phyloP scores from a whole-genome alignment of 768 basidiomycete species.

The Hypsizygus marmoreus region DNA sequence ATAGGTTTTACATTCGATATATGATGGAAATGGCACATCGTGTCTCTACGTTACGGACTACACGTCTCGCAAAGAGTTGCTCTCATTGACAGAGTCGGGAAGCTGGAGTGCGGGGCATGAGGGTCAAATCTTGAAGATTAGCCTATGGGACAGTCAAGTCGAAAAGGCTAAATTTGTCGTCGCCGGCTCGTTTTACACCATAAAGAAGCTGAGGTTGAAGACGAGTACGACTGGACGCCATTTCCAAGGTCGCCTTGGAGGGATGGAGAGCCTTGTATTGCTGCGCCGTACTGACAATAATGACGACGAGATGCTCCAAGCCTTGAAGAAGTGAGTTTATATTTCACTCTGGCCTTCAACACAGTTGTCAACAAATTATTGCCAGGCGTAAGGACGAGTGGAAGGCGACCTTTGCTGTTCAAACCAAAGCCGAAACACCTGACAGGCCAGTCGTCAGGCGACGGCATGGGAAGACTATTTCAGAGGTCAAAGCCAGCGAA shows the following conservation, averaged over 20 bases:
- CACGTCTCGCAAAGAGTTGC: constrained; percentile 49
- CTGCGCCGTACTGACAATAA: constrained; percentile 39
- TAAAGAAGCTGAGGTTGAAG: constrained; percentile 56
- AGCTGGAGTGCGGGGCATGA: constrained; percentile 49
- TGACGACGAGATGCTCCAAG: constrained; percentile 40
- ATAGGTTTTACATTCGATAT: constrained; percentile 49
- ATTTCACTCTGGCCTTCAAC: not conserved
- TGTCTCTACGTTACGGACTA: constrained; percentile 69
- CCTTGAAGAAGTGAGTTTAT: constrained; percentile 41
- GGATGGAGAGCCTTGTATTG: constrained; percentile 44
- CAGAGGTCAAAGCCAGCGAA: constrained; percentile 34
- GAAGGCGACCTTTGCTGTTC: constrained; percentile 11
- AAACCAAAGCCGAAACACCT: not conserved
- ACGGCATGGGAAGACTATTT: constrained; percentile 29
- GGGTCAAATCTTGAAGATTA: constrained; percentile 52
- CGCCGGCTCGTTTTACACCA: constrained; percentile 43
- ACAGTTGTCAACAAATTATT: not conserved
- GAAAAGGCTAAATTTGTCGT: constrained; percentile 37
- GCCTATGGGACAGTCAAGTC: constrained; percentile 49
- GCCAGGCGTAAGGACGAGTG: constrained; percentile 32
- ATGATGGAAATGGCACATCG: constrained; percentile 31
- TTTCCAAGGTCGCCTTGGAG: constrained; percentile 49
- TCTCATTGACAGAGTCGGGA: constrained; percentile 26
- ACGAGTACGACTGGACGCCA: constrained; percentile 27
- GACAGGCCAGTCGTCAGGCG: constrained; percentile 1